Evolutionary conservation across 805 yeast species (phyloP).

Genomic region (Candida pseudofarinosa): DNA sequence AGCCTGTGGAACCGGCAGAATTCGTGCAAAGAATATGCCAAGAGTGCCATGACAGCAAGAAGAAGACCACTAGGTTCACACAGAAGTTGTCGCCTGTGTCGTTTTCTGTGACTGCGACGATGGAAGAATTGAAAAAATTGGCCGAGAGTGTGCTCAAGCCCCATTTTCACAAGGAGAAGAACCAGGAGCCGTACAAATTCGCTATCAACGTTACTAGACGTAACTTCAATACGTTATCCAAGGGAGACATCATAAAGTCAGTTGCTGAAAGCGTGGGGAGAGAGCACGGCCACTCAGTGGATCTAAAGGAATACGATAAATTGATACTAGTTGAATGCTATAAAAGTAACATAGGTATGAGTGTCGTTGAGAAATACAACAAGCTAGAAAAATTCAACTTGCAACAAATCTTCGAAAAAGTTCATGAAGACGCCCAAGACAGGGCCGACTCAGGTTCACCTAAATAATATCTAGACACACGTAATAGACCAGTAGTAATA

Average conservation of each 20-base stretch:
- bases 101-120: conserved; percentile 64
- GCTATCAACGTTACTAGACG: conserved; percentile 80
- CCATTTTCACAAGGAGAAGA: conserved; percentile 53
- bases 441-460: background rate
- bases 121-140: conserved; percentile 61
- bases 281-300: conserved; percentile 70
- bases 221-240: conserved; percentile 68
- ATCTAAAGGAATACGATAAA: conserved; percentile 73
- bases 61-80: conserved; percentile 64
- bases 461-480: too few relatives aligned
- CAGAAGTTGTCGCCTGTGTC: conserved; percentile 81
- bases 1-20: conserved; percentile 73
- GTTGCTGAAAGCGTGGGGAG: conserved; percentile 71
- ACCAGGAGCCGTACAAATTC: conserved; percentile 47
- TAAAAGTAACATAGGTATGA: conserved; percentile 83
- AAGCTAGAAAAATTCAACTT: conserved; percentile 67
- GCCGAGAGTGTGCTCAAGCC: conserved; percentile 59
- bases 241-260: conserved; percentile 67
- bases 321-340: conserved; percentile 83
- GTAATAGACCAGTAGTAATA: too few relatives aligned
- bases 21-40: conserved; percentile 63
- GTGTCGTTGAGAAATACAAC: conserved; percentile 69
- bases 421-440: background rate
- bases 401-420: conserved; percentile 68
- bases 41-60: conserved; percentile 48